phyloP scores from a whole-genome alignment of 352 stramenopile genomes.

The Phytophthora sp. region DNA sequence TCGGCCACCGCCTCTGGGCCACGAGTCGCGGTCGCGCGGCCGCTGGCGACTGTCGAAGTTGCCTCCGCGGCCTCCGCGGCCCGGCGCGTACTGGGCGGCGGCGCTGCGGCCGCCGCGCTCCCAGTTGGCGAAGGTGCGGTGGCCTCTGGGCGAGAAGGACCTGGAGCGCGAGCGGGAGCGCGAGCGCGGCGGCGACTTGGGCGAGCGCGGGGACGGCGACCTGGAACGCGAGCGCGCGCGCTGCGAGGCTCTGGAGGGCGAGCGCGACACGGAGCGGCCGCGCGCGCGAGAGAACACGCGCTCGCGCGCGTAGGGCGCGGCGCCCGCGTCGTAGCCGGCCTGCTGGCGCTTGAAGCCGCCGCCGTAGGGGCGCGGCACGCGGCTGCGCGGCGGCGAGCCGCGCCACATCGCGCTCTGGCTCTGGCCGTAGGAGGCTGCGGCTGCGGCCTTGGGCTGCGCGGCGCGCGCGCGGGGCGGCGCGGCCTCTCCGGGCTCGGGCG shows the following conservation, averaged over 20 bases:
- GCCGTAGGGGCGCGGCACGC: conserved; percentile 16
- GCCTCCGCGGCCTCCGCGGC: conserved; percentile 22
- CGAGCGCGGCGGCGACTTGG: conserved; percentile 39
- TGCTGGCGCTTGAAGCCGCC: conserved; percentile 44
- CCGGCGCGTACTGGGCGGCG: conserved; percentile 29
- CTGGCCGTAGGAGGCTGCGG: conserved; percentile 8
- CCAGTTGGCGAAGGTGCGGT: conserved; percentile 53
- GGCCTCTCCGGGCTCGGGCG: conserved; percentile 28
- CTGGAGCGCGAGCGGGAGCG: conserved; percentile 61
- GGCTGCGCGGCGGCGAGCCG: conserved; percentile 26
- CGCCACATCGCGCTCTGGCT: conserved; percentile 25
- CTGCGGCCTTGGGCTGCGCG: conserved; percentile 26
- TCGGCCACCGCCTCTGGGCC: conserved; percentile 27
- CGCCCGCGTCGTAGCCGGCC: conserved; percentile 16
- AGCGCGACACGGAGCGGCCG: conserved; percentile 63
- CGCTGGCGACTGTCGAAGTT: conserved; percentile 39
- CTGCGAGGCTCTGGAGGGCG: conserved; percentile 41
- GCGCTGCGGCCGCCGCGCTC: conserved; percentile 33
- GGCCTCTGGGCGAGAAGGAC: conserved; percentile 63
- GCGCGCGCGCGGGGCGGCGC: conserved; percentile 14
- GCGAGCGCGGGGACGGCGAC: conserved; percentile 18
- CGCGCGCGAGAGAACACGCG: conserved; percentile 47
- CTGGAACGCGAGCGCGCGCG: conserved; percentile 33
- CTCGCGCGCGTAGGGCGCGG: conserved; percentile 31
- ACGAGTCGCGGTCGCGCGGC: conserved; percentile 45